Evolutionary conservation across 116 monocot genomes (phyloP), one percentile per base, ranked within the genome.

Genomic region (Dioscorea cayenensis): DNA sequence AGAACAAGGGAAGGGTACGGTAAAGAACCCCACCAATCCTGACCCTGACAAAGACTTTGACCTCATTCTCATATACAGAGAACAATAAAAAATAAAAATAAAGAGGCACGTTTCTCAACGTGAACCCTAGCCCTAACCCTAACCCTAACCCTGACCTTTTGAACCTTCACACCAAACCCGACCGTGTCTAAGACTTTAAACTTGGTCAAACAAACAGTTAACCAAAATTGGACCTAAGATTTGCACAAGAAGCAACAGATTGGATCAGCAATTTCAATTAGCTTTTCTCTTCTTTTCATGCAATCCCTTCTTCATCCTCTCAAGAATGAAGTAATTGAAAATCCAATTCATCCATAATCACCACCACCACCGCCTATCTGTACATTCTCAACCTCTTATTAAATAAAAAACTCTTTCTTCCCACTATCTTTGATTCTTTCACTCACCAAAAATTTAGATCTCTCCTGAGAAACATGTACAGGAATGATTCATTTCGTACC

Each of bases 391-490:
- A 66, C 69, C 69, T 69, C 49, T 69, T 69, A 27, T 69, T 69
- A 48, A 51, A 25, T 48, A 27, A 69, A 20, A 43, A 43, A 68
- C 51, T 69, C 27, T 49, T 49, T 49, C 32, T 49, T n/a, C 43
- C 43, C 67, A 18, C 38, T 49, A 21, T 67, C 67, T 67, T 49
- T 36, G 36, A 20, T 50, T 51, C 69, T 69, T 69, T 48, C 25
- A 64, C 43, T 69, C 61, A 36, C 36, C n/a, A 23, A 66, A 69
- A 64, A 63, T 3, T 36, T 63, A 18, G 23, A 73, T 38, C 65
- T 38, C 37, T n/a, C 23, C 23, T 67, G 52, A 59, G 55, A 28
- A 52, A 27, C 43, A 78, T 80, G 63, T 75, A 74, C 80, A 77
- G 29, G 22, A 11, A 6, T 35, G 14, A 19, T 43, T 43, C 37